Conservation (phyloP, 2,329 filamentous ascomycete genomes). For the Penicillium paneum region DNA sequence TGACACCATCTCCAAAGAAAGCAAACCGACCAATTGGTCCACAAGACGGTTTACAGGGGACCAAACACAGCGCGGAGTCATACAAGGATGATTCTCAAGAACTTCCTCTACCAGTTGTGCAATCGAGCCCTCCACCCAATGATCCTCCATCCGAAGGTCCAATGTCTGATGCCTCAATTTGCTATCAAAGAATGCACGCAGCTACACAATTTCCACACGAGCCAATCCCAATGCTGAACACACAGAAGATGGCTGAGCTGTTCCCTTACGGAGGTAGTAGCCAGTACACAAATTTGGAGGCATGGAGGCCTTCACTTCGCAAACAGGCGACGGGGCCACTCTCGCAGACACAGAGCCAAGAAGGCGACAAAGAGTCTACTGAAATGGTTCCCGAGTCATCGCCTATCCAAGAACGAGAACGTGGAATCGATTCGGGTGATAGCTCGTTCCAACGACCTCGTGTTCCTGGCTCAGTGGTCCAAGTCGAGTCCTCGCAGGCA, state of each 20-base stretch:
- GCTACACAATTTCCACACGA: conserved; percentile 39
- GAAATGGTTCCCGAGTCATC: conserved; percentile 43
- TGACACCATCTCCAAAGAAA: conserved; percentile 6
- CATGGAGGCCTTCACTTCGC: conserved; percentile 2
- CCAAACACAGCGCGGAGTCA: conserved; percentile 12
- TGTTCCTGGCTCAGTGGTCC: conserved; percentile 30
- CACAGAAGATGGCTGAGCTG: conserved; percentile 38
- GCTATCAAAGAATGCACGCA: conserved; percentile 35
- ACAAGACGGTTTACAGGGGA: background rate
- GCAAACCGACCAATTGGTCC: background rate
- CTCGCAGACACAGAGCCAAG: conserved; percentile 23
- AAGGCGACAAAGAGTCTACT: conserved; percentile 23
- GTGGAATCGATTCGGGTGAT: conserved; percentile 5
- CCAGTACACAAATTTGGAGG: conserved; percentile 12
- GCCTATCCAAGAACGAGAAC: conserved; percentile 26
- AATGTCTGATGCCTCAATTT: conserved; percentile 38
- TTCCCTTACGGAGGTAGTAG: conserved; percentile 32
- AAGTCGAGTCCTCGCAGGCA: conserved; percentile 44
- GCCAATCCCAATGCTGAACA: conserved; percentile 35
- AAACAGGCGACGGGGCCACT: conserved; percentile 11
- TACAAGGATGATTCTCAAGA: conserved; percentile 31
- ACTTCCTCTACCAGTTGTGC: conserved; percentile 27
- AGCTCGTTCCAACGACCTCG: conserved; percentile 18
- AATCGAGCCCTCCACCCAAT: conserved; percentile 24
- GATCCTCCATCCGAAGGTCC: conserved; percentile 26